These are phyloP conservation scores for Russula virescens DNA, from an alignment of 768 basidiomycete species.

Conservation along the genomic window DNA sequence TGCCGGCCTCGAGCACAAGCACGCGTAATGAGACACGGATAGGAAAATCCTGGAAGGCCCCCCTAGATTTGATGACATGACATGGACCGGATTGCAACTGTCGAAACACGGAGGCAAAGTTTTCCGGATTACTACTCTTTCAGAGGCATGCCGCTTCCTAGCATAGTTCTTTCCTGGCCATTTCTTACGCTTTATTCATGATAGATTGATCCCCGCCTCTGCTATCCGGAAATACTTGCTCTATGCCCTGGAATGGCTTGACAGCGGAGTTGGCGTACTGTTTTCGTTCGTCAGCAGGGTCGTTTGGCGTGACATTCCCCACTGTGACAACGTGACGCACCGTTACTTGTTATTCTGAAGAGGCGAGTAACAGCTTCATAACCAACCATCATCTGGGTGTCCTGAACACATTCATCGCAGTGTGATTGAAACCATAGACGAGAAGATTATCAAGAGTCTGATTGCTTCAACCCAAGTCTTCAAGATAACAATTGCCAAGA, in stretches of 20 bases:
- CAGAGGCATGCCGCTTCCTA: background rate
- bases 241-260: background rate
- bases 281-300: background rate
- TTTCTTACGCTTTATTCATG: slow-evolving; percentile 4
- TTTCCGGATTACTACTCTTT: background rate
- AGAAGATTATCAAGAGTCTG: slow-evolving; percentile 11
- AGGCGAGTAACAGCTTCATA: background rate
- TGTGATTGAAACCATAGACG: slow-evolving; percentile 11
- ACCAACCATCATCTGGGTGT: slow-evolving; percentile 2
- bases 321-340: slow-evolving; percentile 2
- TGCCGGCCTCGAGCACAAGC: background rate
- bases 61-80: background rate
- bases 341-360: background rate
- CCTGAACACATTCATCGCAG: slow-evolving; percentile 5
- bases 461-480: background rate
- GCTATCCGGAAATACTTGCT: background rate
- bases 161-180: background rate
- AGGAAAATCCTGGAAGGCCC: slow-evolving; percentile 4
- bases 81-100: background rate
- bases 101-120: slow-evolving; percentile 10
- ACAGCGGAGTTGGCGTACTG: slow-evolving; percentile 1
- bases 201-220: background rate
- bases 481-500: background rate
- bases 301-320: background rate
- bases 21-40: background rate